phyloP scores from a whole-genome alignment of 2,329 filamentous ascomycete genomes.

The Trichoderma sp. region DNA sequence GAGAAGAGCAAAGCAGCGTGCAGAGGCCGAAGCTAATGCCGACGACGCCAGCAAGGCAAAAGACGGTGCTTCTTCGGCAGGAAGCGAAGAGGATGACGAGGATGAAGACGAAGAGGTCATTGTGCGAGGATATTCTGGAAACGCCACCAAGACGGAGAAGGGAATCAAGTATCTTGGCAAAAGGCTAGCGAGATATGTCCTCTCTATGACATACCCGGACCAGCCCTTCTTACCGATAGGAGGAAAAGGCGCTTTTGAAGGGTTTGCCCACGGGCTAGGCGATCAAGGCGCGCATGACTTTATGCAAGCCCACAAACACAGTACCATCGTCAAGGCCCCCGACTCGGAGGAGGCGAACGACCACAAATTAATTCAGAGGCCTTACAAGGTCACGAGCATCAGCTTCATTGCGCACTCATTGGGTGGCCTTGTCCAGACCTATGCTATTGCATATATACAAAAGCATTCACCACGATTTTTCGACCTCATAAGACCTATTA shows the following conservation, averaged over 20 bases:
- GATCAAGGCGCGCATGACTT: constrained; percentile 42
- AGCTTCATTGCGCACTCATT: constrained; percentile 93
- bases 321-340: constrained; percentile 54
- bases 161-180: constrained; percentile 98
- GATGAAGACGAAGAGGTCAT: constrained; percentile 81
- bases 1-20: constrained; percentile 52
- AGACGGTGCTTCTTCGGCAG: constrained; percentile 16
- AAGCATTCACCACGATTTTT: constrained; percentile 95
- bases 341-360: constrained; percentile 48
- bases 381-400: constrained; percentile 88
- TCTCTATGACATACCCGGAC: constrained; percentile 89
- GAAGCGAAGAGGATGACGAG: constrained; percentile 47
- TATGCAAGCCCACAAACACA: constrained; percentile 57
- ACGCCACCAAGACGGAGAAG: constrained; percentile 85
- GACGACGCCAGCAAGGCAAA: background rate
- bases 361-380: constrained; percentile 40
- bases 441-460: constrained; percentile 93
- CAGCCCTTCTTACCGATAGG: constrained; percentile 75
- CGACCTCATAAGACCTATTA: constrained; percentile 77
- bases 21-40: constrained; percentile 17
- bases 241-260: constrained; percentile 48
- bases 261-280: constrained; percentile 38
- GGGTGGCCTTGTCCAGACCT: constrained; percentile 85
- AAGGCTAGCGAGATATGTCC: constrained; percentile 83
- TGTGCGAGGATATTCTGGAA: constrained; percentile 84